Conservation (phyloP, 352 stramenopile species). For the Phytophthora hibernalis region DNA sequence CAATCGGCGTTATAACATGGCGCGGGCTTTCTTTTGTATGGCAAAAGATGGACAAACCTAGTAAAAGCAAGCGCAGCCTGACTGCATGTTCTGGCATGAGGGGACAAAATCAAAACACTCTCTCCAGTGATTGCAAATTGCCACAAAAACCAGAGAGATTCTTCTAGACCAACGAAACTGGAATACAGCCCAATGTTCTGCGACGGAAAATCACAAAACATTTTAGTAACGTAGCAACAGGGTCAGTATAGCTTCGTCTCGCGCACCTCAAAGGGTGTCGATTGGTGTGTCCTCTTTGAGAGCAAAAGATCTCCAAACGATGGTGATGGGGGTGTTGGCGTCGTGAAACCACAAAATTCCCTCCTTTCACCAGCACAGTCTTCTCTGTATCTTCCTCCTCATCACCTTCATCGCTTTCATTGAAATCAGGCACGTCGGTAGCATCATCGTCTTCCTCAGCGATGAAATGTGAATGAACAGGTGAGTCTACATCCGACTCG, state of each 20-base stretch:
- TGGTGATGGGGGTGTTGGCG: conserved; percentile 52
- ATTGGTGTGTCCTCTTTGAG: conserved; percentile 54
- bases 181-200: conserved; percentile 86
- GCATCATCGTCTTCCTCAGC: conserved; percentile 55
- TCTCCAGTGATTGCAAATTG: conserved; percentile 87
- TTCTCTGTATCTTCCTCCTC: conserved; percentile 35
- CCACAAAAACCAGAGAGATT: conserved; percentile 83
- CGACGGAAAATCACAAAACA: conserved; percentile 1
- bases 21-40: background rate
- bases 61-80: conserved; percentile 83
- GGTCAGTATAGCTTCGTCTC: background rate
- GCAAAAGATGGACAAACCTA: conserved; percentile 46
- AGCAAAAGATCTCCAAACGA: conserved; percentile 80
- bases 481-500: conserved; percentile 39
- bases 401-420: conserved; percentile 46
- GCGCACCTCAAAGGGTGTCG: conserved; percentile 68
- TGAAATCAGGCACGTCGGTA: conserved; percentile 34
- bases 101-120: conserved; percentile 81
- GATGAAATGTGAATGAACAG: conserved; percentile 65
- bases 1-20: background rate
- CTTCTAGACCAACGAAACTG: conserved; percentile 81
- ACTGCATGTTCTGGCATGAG: conserved; percentile 80
- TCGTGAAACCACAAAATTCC: conserved; percentile 53
- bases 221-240: background rate
- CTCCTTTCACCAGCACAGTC: conserved; percentile 46